Base-by-base conservation (phyloP, 192 early-diverging fungal genomes). In the Entomortierella chlamydospora region DNA sequence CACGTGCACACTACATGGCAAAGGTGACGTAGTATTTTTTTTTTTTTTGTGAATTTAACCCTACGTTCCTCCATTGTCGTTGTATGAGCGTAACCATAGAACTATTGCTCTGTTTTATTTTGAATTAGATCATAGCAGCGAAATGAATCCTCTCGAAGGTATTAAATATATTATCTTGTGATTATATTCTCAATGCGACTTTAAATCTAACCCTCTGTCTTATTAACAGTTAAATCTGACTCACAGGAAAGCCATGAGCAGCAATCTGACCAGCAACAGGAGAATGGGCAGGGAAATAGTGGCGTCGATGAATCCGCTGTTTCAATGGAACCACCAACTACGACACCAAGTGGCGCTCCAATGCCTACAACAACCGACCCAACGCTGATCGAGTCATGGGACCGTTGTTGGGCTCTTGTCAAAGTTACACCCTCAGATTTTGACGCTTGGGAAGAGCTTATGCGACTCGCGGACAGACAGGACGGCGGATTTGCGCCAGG, bases 401-500 rank as follows among this genome's bases (percentile, higher is more conserved):
- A 78, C 23, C 61, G 61, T 15, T 69, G 55, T 18, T 78, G 74
- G 74, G 56, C 67, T 15, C 26, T 70, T 39, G 67, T 70, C 26
- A 67, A 78, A 49, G 61, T 43, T 13, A 65, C 66, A 0, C 74
- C 74, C 9, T 47, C 67, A 18, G 91, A 93, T 58, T 93, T 92
- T 76, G 62, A 72, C n/a, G 81, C 88, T 4, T 93, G 92, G 92
- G 92, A 93, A 69, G 78, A 82, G 33, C 82, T 92, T 20, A 84
- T 93, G 67, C 72, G 85, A 4, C 50, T 90, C 22, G 88, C 85
- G 1, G 91, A 93, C 62, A 60, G 72, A 17, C 73, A 82, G 29
- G 84, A 91, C 26, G 89, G 88, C 2, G 88, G 88, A 15, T 68
- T 90, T 43, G 85, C 73, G 1, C 68, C 83, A 15, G 73, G 84